phyloP scores from a whole-genome alignment of 805 yeast genomes.

The Hanseniaspora jakobsenii region DNA sequence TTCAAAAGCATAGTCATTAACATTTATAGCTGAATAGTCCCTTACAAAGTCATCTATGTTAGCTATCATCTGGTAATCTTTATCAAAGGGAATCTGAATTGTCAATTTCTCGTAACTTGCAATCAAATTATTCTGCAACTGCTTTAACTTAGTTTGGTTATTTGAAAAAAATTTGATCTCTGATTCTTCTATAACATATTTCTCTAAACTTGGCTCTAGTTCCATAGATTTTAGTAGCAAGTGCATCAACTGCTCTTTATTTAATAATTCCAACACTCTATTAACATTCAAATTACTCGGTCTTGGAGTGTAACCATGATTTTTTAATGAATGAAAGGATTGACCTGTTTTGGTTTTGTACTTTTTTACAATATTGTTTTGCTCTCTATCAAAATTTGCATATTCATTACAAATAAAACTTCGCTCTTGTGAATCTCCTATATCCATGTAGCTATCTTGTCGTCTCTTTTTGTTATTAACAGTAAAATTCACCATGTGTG shows the following conservation, averaged over 20 bases:
- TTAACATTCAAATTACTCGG: constrained; percentile 26
- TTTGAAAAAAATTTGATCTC: constrained; percentile 9
- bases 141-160: constrained; percentile 4
- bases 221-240: constrained; percentile 19
- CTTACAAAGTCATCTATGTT: not conserved
- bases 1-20: constrained; percentile 29
- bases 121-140: constrained; percentile 1
- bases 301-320: constrained; percentile 1
- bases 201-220: constrained; percentile 6
- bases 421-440: too few relatives aligned
- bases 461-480: not conserved
- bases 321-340: too few relatives aligned
- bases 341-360: not conserved
- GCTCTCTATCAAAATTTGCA: too few relatives aligned
- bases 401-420: too few relatives aligned
- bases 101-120: constrained; percentile 1
- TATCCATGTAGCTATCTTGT: too few relatives aligned
- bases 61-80: not conserved
- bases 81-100: constrained; percentile 10
- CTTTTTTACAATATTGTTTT: too few relatives aligned
- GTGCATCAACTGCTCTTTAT: constrained; percentile 23
- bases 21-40: constrained; percentile 12
- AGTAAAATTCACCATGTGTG: not conserved
- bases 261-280: constrained; percentile 27
- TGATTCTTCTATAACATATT: constrained; percentile 7